Evolutionary conservation across 352 stramenopile genomes (phyloP), one percentile per base, ranked within the genome.

Genomic region (Pythium volutum): DNA sequence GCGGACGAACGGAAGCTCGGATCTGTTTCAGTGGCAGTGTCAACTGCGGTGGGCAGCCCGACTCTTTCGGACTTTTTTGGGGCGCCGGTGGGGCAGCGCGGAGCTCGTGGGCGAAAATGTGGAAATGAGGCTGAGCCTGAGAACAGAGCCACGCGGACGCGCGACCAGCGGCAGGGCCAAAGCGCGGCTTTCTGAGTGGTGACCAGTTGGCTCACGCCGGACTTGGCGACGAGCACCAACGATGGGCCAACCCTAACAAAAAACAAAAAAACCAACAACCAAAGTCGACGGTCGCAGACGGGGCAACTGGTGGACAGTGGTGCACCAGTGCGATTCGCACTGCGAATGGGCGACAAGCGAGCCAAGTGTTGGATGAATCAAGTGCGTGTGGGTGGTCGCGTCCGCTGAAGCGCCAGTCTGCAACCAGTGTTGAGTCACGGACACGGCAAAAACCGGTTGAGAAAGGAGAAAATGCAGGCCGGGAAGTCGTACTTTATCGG

Each of bases 291-390:
- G 45, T 59, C 59, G 49, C 59, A 66, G 59, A 66, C 59, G 59
- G 43, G 59, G 12, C 59, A 58, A 43, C 39, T 10, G 31, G 31
- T 25, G 22, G 50, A 20, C 50, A n/a, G 38, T 22, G 49, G 31
- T 11, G 31, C 31, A 54, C 26, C 27, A n/a, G 45, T 42, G 55
- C 62, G 62, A 69, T 16, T 51, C 23, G 62, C 27, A n/a, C 36
- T 42, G 55, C 62, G 62, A 69, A 22, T 51, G 31, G 62, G 62
- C 62, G 62, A 69, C 55, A 41, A 56, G 55, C 54, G 34, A 11
- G 14, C 31, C 31, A 36, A 36, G 31, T 36, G 31, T 36, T 29
- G 25, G 42, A 64, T 64, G 55, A 69, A 69, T 69, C 62, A 69
- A 69, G 62, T 69, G 51, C 18, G 22, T 15, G 27, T 53, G 53